A percentile compares a stretch with the other conserved stretches of the same genome.
Evolutionary conservation across 2,329 filamentous ascomycete genomes (phyloP).

Genomic region (Teratosphaeria gauchensis): DNA sequence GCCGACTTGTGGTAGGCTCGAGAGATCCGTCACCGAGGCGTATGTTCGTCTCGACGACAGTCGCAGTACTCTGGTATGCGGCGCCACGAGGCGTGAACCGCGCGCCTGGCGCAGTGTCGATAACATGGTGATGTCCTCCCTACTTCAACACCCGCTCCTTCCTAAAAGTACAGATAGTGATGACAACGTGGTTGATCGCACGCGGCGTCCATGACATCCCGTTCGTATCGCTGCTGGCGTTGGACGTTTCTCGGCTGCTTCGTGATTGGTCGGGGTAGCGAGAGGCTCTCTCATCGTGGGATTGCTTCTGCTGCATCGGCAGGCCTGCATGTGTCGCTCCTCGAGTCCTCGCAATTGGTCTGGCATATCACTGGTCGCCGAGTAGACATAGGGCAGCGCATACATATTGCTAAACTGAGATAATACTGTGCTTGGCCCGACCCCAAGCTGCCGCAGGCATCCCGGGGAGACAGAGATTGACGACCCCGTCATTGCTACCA

Average conservation of each 20-base stretch:
- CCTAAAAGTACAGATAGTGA: not conserved
- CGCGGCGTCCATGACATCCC: not conserved
- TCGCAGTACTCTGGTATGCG: conserved; percentile 9
- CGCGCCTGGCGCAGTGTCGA: conserved; percentile 14
- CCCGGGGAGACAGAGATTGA: not conserved
- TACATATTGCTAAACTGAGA: not conserved
- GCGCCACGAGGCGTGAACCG: conserved; percentile 13
- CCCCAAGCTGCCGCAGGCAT: not conserved
- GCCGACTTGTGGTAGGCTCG: conserved; percentile 66
- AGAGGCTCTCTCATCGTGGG: not conserved
- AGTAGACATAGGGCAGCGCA: not conserved
- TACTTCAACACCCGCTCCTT: not conserved
- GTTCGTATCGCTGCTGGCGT: not conserved
- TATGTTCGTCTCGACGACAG: conserved; percentile 22
- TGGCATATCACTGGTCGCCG: not conserved
- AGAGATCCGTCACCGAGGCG: conserved; percentile 65
- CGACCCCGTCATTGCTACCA: not conserved
- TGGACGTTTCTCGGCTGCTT: not conserved
- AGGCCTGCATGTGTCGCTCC: too few relatives aligned
- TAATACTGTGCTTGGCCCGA: not conserved
- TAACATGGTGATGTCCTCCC: conserved; percentile 10
- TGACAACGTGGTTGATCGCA: not conserved
- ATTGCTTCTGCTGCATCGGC: too few relatives aligned
- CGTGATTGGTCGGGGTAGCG: not conserved
- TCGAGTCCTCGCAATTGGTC: too few relatives aligned